Base-by-base conservation (phyloP, 495 filamentous ascomycete species). In the Mytilinidion resinicola region DNA sequence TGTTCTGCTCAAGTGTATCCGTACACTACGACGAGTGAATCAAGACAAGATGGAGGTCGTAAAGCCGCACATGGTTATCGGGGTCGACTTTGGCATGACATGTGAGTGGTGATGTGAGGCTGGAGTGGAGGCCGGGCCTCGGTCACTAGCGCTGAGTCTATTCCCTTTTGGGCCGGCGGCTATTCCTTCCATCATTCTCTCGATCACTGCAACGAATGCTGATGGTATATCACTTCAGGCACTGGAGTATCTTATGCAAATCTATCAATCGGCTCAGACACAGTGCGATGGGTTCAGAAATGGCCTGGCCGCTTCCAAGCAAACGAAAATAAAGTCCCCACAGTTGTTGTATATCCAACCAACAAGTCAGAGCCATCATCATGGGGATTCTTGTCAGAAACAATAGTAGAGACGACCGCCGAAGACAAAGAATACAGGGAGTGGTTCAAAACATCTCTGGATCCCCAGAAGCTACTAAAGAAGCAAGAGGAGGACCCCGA, bases 361-460 rank as follows among this genome's bases (percentile, higher is more conserved):
- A 70, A 72, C 43, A 66, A 72, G 9, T 62, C 57, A 3, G 63
- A 71, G 6, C 67, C 78, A 0, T 77, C 69, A 55, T 69, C 74
- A 4, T 86, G 83, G 83, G 83, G 83, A 0, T 85, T 80, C 56
- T 60, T 77, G 12, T 81, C 78, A 53, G 69, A 70, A 48, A 66
- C 58, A 17, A 34, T 55, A 25, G 34, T 54, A n/a, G 78, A 80
- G 50, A 69, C 74, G 36, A 78, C 78, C 34, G 67, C 73, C 4
- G 61, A 73, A 10, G 62, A 71, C 15, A 56, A 66, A 20, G 66
- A 74, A 1, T 64, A 75, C 9, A 68, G 73, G 39, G 80, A 82
- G 55, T 84, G 80, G 70, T 85, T 86, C 76, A 86, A 86, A 65
- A 78, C 82, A 39, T 80, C 77, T 57, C 73, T 86, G 17, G 80